These are phyloP conservation scores for Paraconiothyrium brasiliense DNA, from an alignment of 2,329 filamentous ascomycete species.

Conservation along the genomic window DNA sequence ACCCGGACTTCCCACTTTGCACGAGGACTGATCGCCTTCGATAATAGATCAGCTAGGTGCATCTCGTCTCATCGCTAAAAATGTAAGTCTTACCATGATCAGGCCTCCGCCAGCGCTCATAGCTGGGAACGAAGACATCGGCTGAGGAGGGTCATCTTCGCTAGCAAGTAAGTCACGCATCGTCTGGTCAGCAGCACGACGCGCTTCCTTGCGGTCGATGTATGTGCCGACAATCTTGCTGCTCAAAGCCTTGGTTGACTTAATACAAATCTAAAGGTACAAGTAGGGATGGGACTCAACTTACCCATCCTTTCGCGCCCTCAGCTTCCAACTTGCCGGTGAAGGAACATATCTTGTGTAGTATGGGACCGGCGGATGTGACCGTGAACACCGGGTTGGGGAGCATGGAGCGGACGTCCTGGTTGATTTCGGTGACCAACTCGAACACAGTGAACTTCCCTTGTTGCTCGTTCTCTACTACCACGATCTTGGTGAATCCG, in stretches of 20 bases:
- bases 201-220: background rate
- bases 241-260: background rate
- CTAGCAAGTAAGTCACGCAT: background rate
- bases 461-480: background rate
- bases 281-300: background rate
- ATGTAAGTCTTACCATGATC: background rate
- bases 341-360: background rate
- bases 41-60: too few relatives aligned
- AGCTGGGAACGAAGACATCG: background rate
- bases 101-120: background rate
- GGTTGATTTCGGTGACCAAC: background rate
- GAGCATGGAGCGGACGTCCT: background rate
- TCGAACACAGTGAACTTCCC: background rate
- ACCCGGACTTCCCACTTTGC: slow-evolving; percentile 2
- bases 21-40: background rate
- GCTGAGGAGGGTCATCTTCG: background rate
- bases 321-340: slow-evolving; percentile 2
- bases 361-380: background rate
- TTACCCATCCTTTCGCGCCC: slow-evolving; percentile 1
- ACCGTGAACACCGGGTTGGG: background rate
- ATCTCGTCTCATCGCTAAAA: too few relatives aligned
- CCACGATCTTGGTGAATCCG: background rate
- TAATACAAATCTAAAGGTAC: background rate
- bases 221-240: background rate
- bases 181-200: background rate